Evolutionary conservation across 768 basidiomycete species (phyloP).

Genomic region (Suillus subalutaceus): DNA sequence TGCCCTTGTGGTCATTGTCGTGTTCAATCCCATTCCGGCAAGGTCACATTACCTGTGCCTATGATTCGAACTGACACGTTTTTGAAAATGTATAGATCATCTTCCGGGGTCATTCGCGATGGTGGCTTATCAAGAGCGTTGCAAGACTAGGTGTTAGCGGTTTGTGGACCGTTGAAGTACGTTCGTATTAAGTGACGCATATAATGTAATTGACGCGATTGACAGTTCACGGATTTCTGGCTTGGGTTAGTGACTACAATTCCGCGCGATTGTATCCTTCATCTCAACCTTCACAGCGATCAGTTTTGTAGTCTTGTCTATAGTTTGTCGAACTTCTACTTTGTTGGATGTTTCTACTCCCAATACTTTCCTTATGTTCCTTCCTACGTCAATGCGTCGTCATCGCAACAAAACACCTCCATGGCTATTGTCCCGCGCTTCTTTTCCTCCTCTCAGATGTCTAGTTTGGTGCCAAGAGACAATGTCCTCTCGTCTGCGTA

Average conservation of each 20-base stretch:
- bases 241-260: constrained; percentile 57
- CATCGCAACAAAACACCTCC: background rate
- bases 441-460: background rate
- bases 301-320: constrained; percentile 83
- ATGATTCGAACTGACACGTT: background rate
- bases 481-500: constrained; percentile 15
- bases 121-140: constrained; percentile 76
- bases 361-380: constrained; percentile 10
- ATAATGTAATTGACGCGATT: constrained; percentile 14
- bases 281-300: constrained; percentile 50
- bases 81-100: constrained; percentile 45
- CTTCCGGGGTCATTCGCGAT: constrained; percentile 46
- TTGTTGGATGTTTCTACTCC: constrained; percentile 74
- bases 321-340: constrained; percentile 71
- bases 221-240: constrained; percentile 87
- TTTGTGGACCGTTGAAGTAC: constrained; percentile 72
- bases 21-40: constrained; percentile 80
- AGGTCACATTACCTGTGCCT: constrained; percentile 9
- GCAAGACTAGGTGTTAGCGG: constrained; percentile 72
- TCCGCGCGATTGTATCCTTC: background rate
- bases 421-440: background rate
- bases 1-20: constrained; percentile 52
- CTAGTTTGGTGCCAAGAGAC: background rate
- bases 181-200: constrained; percentile 6
- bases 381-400: background rate